Base-by-base conservation (phyloP, 192 early-diverging fungal species). In the Rhizoclosmatium sp. region DNA sequence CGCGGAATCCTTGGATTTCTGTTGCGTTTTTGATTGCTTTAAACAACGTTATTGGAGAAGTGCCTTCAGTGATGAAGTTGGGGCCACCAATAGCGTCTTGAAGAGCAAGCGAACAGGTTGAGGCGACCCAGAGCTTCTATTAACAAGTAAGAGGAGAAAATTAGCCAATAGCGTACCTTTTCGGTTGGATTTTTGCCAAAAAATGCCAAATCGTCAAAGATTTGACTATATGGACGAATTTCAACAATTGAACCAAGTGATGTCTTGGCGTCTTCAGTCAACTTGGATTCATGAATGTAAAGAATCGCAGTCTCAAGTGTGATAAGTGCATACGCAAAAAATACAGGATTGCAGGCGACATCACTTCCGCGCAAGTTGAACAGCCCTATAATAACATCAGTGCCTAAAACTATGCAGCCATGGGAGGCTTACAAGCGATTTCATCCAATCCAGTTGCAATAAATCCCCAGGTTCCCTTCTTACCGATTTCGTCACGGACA, bases 361-460 rank as follows among this genome's bases (percentile, higher is more conserved):
- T 99, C 98, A 41, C 92, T 92, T n/a, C 98, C 98, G 72, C 98
- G 93, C 65, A 99, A 84, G 81, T 99, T 99, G 84, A 96, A 95
- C 46, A 99, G 87, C 98, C 98, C 84, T 86, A 59, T 31, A 31
- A 31, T 31, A 31, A 31, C 31, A 31, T 31, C 31, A 31, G 31
- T 31, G 31, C 31, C 31, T 31, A 31, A 31, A 31, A 31, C 31
- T 31, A 31, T 31, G 31, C 31, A 31, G 31, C 31, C 31, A 31
- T 31, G 31, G 31, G 23, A 31, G 56, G 75, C 83, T 76, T 64
- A 86, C 86, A 99, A 9, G 95, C 95, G 75, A 99, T 90, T 85
- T 99, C 98, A 82, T 98, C 98, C 68, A 99, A 87, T 5, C 92
- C 95, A 4, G 96, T 92, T 3, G 97, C 90, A 2, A 96, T 90